Evolutionary conservation across 108 stramenopile species (phyloP).

Genomic region (Stephanodiscus triporus): DNA sequence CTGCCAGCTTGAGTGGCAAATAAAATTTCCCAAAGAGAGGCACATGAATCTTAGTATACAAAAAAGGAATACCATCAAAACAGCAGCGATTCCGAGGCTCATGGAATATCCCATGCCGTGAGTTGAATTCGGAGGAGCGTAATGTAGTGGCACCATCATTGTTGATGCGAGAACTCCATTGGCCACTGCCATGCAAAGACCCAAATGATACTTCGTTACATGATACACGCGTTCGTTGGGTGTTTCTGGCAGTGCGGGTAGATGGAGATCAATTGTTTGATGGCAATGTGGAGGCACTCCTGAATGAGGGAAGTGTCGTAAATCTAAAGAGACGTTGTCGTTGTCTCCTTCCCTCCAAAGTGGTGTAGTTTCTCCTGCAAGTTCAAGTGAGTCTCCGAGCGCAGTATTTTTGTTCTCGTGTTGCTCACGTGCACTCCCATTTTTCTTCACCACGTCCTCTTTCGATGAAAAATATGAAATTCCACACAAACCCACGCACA

Average conservation of each 20-base stretch:
- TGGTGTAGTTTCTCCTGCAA: constrained; percentile 19
- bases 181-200: constrained; percentile 47
- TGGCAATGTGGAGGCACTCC: constrained; percentile 42
- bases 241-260: constrained; percentile 14
- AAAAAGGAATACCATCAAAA: constrained; percentile 55
- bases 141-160: constrained; percentile 66
- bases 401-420: neutral
- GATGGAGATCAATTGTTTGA: constrained; percentile 40
- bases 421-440: neutral
- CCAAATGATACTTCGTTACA: constrained; percentile 43
- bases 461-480: constrained; percentile 76
- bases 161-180: constrained; percentile 58
- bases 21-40: constrained; percentile 19
- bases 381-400: neutral
- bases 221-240: constrained; percentile 20
- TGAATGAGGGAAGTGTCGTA: constrained; percentile 39
- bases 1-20: neutral
- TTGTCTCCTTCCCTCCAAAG: constrained; percentile 11
- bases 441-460: constrained; percentile 20
- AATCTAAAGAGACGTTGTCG: constrained; percentile 21
- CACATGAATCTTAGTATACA: constrained; percentile 65
- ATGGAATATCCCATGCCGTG: constrained; percentile 72
- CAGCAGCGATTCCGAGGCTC: constrained; percentile 77
- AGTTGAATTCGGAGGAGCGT: constrained; percentile 52
- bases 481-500: constrained; percentile 66